Evolutionary conservation across 2,329 filamentous ascomycete species (phyloP).

Genomic region (Fusarium concolor): DNA sequence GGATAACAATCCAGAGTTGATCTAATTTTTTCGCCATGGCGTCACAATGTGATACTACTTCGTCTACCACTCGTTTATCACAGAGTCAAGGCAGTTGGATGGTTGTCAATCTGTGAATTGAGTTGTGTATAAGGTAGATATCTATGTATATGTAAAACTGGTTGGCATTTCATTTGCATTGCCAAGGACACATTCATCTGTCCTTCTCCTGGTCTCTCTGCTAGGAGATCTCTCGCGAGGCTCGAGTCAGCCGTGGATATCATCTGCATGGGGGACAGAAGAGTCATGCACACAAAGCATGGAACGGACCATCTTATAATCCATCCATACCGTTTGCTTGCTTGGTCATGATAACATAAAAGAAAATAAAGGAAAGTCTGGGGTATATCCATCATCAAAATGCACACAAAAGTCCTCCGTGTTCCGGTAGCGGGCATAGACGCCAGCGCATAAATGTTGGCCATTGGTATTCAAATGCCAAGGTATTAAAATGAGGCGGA

Average conservation of each 20-base stretch:
- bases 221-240: slow-evolving; percentile 4
- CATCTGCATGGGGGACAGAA: background rate
- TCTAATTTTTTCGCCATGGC: background rate
- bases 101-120: slow-evolving; percentile 31
- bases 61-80: background rate
- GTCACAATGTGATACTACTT: background rate
- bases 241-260: slow-evolving; percentile 16
- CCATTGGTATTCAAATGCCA: background rate
- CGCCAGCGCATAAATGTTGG: slow-evolving; percentile 25
- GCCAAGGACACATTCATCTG: slow-evolving; percentile 15
- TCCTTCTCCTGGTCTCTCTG: slow-evolving; percentile 16
- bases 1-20: background rate
- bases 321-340: slow-evolving; percentile 29
- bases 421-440: slow-evolving; percentile 27
- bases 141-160: background rate
- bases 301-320: slow-evolving; percentile 17
- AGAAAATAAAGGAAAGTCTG: slow-evolving; percentile 38
- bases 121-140: slow-evolving; percentile 1
- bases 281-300: background rate
- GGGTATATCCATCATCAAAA: slow-evolving; percentile 51
- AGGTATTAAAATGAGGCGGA: slow-evolving; percentile 25
- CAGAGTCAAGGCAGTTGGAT: background rate
- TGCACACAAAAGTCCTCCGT: slow-evolving; percentile 36
- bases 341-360: slow-evolving; percentile 32
- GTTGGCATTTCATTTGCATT: background rate